Evolutionary conservation across 495 filamentous ascomycete species (phyloP), one percentile per base, ranked within the genome.

Genomic region (Cryomyces minteri): DNA sequence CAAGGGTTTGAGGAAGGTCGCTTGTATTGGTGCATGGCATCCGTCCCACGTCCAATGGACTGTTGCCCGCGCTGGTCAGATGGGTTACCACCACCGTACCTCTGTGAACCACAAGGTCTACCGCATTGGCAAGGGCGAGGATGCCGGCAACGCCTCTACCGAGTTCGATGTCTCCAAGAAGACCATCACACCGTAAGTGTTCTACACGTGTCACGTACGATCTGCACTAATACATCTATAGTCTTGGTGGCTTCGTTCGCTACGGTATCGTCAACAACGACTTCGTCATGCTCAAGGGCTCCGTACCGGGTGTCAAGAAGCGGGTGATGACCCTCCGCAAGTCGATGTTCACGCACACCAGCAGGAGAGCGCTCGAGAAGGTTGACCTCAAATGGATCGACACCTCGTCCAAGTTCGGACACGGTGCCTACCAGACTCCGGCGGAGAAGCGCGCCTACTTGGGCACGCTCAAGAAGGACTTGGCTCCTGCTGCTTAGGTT

Each of bases 21-120:
- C 92, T 60, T 99, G 92, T 93, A 99, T 99, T 67, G 92, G 92
- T 78, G 92, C 92, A 56, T 99, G 92, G 92, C 92, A 99, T 80
- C 92, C 92, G 62, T 86, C 81, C 68, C 92, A 99, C 84, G 92
- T 99, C 73, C 92, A 99, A 78, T 99, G 92, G 92, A 96, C 92
- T 68, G 92, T 99, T 72, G 92, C 90, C 64, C 92, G 92, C 81
- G 92, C 92, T 57, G 92, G 92, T 92, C 92, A 99, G 74, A 77
- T 80, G 69, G 92, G 92, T 76, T 99, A 99, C 78, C 92, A 99
- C 67, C 92, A 99, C 71, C 88, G 92, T 80, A 96, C 92, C 58
- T 96, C 92, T 46, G 84, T 87, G 73, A 99, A 99, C 80, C 92
- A 96, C 83, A 99, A 99, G 80, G 67, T 99, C 66, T 99, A 95